Evolutionary conservation across 768 basidiomycete species (phyloP).

Genomic region (Xerocomellus chrysenteron): DNA sequence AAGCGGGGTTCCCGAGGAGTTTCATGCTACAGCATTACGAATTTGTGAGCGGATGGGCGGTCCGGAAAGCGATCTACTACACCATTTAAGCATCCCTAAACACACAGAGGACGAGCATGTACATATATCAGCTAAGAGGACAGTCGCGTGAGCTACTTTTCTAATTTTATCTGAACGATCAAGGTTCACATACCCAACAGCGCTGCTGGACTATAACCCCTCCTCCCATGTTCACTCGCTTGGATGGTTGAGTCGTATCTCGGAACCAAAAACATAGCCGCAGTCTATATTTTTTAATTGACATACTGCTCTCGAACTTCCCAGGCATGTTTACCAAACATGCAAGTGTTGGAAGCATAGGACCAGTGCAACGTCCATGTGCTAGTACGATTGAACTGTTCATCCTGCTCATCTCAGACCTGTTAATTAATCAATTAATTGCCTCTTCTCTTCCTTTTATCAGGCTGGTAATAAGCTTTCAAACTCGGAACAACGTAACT

Average conservation of each 20-base stretch:
- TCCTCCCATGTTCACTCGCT: not conserved
- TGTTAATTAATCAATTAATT: conserved; percentile 3
- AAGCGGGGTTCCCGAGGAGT: conserved; percentile 31
- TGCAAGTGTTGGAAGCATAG: not conserved
- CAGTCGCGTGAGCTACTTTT: conserved; percentile 21
- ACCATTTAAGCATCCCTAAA: not conserved
- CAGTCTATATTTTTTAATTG: conserved; percentile 11
- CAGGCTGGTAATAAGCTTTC: conserved; percentile 18
- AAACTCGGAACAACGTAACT: not conserved
- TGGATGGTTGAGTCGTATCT: conserved; percentile 7
- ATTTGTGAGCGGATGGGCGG: conserved; percentile 35
- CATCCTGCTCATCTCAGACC: not conserved
- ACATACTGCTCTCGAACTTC: not conserved
- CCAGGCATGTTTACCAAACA: not conserved
- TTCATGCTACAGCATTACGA: conserved; percentile 23
- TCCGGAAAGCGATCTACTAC: conserved; percentile 20
- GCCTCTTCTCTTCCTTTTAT: not conserved
- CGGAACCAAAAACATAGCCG: conserved; percentile 1
- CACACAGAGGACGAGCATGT: conserved; percentile 5
- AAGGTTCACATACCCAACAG: conserved; percentile 10
- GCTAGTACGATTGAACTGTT: not conserved
- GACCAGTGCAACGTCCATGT: not conserved
- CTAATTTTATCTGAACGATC: not conserved
- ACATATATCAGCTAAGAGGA: conserved; percentile 15
- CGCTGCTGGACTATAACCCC: conserved; percentile 14